A percentile compares a stretch with the other conserved stretches of the same genome.
phyloP scores from a whole-genome alignment of 2,329 filamentous ascomycete genomes.

The Sporothrix humicola region DNA sequence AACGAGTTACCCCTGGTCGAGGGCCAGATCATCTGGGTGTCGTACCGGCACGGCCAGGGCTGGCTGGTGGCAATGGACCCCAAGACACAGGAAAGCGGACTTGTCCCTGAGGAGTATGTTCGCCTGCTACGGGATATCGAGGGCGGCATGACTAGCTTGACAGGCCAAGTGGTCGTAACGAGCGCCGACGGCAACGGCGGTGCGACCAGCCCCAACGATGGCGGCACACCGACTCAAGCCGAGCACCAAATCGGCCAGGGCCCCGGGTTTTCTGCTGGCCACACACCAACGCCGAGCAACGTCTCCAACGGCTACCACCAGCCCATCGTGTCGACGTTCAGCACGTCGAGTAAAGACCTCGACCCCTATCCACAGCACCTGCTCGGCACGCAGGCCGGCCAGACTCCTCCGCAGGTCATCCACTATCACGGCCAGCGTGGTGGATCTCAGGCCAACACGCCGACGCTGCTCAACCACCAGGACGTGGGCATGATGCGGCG shows the following conservation, averaged over 20 bases:
- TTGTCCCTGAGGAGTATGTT: slow-evolving; percentile 97
- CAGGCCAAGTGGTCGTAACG: slow-evolving; percentile 53
- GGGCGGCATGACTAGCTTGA: slow-evolving; percentile 79
- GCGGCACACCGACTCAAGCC: slow-evolving; percentile 65
- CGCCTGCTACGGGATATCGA: slow-evolving; percentile 91
- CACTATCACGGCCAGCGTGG: slow-evolving; percentile 71
- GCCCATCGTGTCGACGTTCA: slow-evolving; percentile 71
- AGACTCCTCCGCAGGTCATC: slow-evolving; percentile 68
- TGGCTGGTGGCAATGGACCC: slow-evolving; percentile 98
- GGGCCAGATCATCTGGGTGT: slow-evolving; percentile 95
- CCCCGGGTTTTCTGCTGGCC: slow-evolving; percentile 46
- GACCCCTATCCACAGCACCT: slow-evolving; percentile 71
- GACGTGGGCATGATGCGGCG: slow-evolving; percentile 55
- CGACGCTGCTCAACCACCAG: slow-evolving; percentile 60
- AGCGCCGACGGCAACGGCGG: slow-evolving; percentile 56
- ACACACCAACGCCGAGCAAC: slow-evolving; percentile 54
- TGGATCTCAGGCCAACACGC: slow-evolving; percentile 70
- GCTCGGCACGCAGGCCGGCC: slow-evolving; percentile 65
- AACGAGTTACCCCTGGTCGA: slow-evolving; percentile 93
- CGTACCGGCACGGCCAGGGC: slow-evolving; percentile 92
- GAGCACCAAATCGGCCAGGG: slow-evolving; percentile 52
- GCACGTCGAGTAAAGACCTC: slow-evolving; percentile 71
- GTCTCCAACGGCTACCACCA: slow-evolving; percentile 69
- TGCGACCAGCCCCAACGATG: slow-evolving; percentile 59
- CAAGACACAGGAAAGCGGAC: slow-evolving; percentile 88